phyloP scores from a whole-genome alignment of 2,329 filamentous ascomycete species.

The Verticillium nonalfalfae region DNA sequence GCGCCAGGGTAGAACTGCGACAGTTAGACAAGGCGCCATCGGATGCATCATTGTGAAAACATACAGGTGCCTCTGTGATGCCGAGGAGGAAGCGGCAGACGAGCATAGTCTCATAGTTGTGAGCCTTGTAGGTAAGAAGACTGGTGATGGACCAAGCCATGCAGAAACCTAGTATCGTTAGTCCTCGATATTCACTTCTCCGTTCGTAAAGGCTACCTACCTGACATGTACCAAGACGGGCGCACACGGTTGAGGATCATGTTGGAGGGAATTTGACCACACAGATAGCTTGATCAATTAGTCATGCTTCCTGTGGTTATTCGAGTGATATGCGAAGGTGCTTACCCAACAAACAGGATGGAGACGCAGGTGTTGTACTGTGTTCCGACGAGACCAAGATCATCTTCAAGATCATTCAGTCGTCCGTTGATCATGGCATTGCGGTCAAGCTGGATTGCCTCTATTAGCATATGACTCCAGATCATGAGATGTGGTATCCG shows the following conservation, averaged over 20 bases:
- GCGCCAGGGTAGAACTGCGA: slow-evolving; percentile 12
- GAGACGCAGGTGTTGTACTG: slow-evolving; percentile 21
- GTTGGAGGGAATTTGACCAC: slow-evolving; percentile 21
- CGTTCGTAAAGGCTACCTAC: neutral
- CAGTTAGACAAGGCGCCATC: neutral
- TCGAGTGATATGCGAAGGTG: neutral
- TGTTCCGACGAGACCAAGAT: slow-evolving; percentile 17
- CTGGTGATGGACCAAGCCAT: slow-evolving; percentile 11
- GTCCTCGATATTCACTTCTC: too few relatives aligned
- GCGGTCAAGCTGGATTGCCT: slow-evolving; percentile 14
- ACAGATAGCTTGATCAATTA: slow-evolving; percentile 5
- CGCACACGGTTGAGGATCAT: slow-evolving; percentile 25
- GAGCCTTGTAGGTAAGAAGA: slow-evolving; percentile 11
- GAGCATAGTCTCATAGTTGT: slow-evolving; percentile 7
- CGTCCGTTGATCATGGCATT: slow-evolving; percentile 22
- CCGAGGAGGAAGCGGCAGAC: slow-evolving; percentile 11
- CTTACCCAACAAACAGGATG: slow-evolving; percentile 10
- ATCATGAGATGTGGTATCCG: neutral
- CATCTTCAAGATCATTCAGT: slow-evolving; percentile 18
- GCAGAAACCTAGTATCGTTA: slow-evolving; percentile 6
- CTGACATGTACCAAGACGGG: slow-evolving; percentile 12
- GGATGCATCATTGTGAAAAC: neutral
- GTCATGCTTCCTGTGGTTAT: neutral
- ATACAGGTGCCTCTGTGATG: slow-evolving; percentile 10
- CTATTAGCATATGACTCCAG: neutral